Evolutionary conservation across 192 early-diverging fungal species (phyloP), one percentile per base, ranked within the genome.

Genomic region (Rhizophagus clarus): DNA sequence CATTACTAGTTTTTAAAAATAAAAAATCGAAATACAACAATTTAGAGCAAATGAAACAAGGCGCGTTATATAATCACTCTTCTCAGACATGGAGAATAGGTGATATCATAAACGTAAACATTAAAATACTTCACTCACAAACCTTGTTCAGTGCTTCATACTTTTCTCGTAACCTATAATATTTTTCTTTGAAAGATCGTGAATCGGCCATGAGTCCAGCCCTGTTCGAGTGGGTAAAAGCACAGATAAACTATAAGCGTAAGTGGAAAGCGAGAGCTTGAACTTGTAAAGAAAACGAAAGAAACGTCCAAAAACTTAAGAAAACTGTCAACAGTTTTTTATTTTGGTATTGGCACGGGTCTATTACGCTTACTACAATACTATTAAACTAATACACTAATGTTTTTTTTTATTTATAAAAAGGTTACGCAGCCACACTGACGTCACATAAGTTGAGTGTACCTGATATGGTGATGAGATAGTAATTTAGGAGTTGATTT

Each of bases 111-210:
- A 45, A 45, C 20, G 40, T 15, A n/a, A 20, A 22, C 26, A 24
- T 0, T 12, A 71, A 66, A 20, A 2, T 49, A 49, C 28, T 24
- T 77, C 9, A 63, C 4, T 12, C 34, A n/a, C 42, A 34, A 10
- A 79, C 77, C 77, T 79, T 79, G 49, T 70, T 79, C 34, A 79
- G 45, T 24, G 14, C 32, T 20, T 79, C 77, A 32, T 47, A 79
- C 28, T 79, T 79, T 34, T 79, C 77, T 51, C 49, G n/a, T 17
- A 79, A 61, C 49, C 66, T 79, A 60, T 66, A 79, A 32, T 79
- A 79, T 64, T 79, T 79, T 17, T 79, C 77, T 69, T 69, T 79
- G 47, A 56, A 79, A 34, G 42, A 69, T 67, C 77, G 77, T 79
- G 77, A 42, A 51, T 79, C 77, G 42, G 66, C 49, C 77, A 79